These are phyloP conservation scores for Sporothrix mexicana DNA, from an alignment of 2,329 filamentous ascomycete species.

Conservation along the genomic window DNA sequence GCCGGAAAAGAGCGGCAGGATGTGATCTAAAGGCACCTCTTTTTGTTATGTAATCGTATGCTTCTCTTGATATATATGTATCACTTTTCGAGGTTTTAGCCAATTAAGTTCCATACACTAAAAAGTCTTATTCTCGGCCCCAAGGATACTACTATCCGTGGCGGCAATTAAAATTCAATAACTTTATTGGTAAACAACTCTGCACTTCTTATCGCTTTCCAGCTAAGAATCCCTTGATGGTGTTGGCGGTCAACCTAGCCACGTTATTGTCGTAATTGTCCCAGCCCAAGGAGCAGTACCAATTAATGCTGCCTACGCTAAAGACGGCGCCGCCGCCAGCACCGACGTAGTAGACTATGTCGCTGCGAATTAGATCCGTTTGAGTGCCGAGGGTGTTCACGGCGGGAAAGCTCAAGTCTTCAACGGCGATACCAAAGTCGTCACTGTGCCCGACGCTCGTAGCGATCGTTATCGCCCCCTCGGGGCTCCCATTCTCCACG, in stretches of 20 bases:
- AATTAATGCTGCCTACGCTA: conserved; percentile 42
- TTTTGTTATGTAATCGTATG: no score
- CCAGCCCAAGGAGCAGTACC: conserved; percentile 35
- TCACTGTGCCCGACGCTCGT: conserved; percentile 39
- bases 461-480: conserved; percentile 42
- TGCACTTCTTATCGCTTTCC: neutral
- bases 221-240: neutral
- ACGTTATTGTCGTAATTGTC: neutral
- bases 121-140: no score
- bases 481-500: conserved; percentile 42
- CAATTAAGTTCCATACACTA: no score
- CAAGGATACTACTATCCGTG: no score
- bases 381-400: conserved; percentile 39
- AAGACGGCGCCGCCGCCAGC: conserved; percentile 38
- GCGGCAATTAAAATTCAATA: no score
- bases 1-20: no score
- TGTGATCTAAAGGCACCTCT: no score
- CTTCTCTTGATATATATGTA: no score
- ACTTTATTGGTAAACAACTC: no score
- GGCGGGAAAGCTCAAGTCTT: conserved; percentile 39
- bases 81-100: no score
- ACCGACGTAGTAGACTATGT: conserved; percentile 41
- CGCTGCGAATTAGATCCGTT: conserved; percentile 39
- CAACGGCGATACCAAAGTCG: conserved; percentile 39
- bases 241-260: neutral